Conservation (phyloP, 1,139 yeast genomes). For the Candida freyschussii region DNA sequence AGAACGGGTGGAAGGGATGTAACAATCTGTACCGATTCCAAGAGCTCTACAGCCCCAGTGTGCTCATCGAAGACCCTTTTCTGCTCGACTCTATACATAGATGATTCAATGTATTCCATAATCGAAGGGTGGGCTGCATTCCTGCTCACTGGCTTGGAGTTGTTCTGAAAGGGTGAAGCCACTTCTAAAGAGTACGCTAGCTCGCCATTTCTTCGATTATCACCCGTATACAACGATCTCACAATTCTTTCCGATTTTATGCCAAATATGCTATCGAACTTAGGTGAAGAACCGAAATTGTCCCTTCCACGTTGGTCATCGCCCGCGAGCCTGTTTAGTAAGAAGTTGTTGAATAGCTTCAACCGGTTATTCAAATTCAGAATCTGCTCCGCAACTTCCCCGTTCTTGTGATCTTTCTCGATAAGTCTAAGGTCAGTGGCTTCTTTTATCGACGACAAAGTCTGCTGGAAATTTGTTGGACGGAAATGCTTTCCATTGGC, state of each 20-base stretch:
- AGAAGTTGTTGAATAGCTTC: constrained; percentile 55
- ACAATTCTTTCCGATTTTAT: not conserved
- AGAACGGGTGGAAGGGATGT: constrained; percentile 61
- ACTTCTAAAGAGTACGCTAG: constrained; percentile 37
- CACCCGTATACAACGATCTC: constrained; percentile 34
- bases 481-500: constrained; percentile 68
- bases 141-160: constrained; percentile 22
- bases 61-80: constrained; percentile 47
- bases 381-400: constrained; percentile 25
- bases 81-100: constrained; percentile 47
- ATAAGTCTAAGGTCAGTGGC: constrained; percentile 49
- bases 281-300: constrained; percentile 6
- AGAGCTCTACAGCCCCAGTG: constrained; percentile 45
- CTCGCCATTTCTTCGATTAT: constrained; percentile 32
- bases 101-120: constrained; percentile 52
- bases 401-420: constrained; percentile 34
- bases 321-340: constrained; percentile 43
- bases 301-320: constrained; percentile 40
- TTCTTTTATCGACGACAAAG: constrained; percentile 41
- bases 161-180: constrained; percentile 28
- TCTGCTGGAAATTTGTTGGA: constrained; percentile 64
- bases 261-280: constrained; percentile 35
- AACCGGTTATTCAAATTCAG: constrained; percentile 29
- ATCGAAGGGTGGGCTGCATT: constrained; percentile 32
- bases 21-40: constrained; percentile 48